phyloP scores from a whole-genome alignment of 225 moss, liverwort and hornwort species.

The Climacium dendroides region DNA sequence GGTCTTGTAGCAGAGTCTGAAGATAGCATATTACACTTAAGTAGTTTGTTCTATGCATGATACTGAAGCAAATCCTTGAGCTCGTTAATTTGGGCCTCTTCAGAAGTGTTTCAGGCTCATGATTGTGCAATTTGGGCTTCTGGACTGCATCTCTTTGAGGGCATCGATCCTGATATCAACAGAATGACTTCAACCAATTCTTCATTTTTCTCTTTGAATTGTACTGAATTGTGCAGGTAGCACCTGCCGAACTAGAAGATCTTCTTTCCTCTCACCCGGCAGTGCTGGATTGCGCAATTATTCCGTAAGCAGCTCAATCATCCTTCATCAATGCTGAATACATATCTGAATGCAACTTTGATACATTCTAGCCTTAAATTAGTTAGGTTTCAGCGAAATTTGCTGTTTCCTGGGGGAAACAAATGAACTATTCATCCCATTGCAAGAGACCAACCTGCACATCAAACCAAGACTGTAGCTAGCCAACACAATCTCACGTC shows the following conservation, averaged over 20 bases:
- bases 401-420: background rate
- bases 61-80: no score
- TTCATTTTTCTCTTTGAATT: background rate
- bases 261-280: constrained; percentile 29
- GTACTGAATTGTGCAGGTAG: constrained; percentile 8
- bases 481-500: background rate
- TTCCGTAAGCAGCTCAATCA: constrained; percentile 19
- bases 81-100: no score
- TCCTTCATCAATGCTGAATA: background rate
- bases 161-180: background rate
- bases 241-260: constrained; percentile 37
- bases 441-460: background rate
- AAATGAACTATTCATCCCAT: background rate
- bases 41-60: no score
- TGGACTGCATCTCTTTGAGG: background rate
- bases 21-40: no score
- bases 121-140: no score
- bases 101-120: no score
- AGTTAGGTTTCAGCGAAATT: background rate
- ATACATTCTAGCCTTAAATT: background rate
- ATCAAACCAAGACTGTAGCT: background rate
- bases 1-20: no score
- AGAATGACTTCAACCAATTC: background rate
- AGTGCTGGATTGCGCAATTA: constrained; percentile 32
- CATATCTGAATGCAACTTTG: background rate